A percentile compares a stretch with the other conserved stretches of the same genome.
Conservation (phyloP, 1,139 yeast species). For the Candida sanyaensis region DNA sequence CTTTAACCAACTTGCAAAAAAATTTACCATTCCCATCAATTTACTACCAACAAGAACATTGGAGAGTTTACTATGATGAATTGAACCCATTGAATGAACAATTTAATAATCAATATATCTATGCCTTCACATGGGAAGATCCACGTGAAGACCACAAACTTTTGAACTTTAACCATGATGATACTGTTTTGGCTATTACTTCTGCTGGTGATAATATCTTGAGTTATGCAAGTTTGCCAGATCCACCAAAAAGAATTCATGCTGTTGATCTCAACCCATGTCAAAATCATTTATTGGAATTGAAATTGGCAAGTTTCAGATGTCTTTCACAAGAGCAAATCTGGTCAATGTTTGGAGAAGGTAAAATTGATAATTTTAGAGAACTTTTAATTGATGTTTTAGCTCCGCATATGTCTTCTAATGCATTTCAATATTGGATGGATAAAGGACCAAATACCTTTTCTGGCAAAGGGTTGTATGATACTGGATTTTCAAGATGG, state of each 20-base stretch:
- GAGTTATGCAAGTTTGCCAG: slow-evolving; percentile 69
- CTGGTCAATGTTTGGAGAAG: slow-evolving; percentile 79
- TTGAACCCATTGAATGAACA: slow-evolving; percentile 66
- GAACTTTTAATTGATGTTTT: slow-evolving; percentile 51
- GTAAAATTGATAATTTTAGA: slow-evolving; percentile 55
- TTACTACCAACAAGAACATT: slow-evolving; percentile 72
- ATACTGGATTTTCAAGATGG: slow-evolving; percentile 87
- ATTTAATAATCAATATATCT: slow-evolving; percentile 75
- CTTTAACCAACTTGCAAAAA: slow-evolving; percentile 58
- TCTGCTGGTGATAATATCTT: slow-evolving; percentile 85
- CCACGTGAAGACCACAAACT: slow-evolving; percentile 78
- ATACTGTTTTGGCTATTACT: slow-evolving; percentile 78
- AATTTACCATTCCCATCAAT: slow-evolving; percentile 77
- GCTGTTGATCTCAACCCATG: slow-evolving; percentile 85
- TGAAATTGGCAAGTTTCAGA: slow-evolving; percentile 71
- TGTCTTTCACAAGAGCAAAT: slow-evolving; percentile 58
- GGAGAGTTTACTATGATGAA: slow-evolving; percentile 82
- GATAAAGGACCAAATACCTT: slow-evolving; percentile 62
- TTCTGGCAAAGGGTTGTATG: slow-evolving; percentile 60
- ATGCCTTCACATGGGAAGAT: slow-evolving; percentile 91
- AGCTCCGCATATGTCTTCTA: slow-evolving; percentile 73
- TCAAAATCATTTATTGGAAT: slow-evolving; percentile 77
- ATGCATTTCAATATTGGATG: slow-evolving; percentile 82
- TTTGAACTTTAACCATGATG: slow-evolving; percentile 58
- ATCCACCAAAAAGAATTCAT: slow-evolving; percentile 74